Conservation (phyloP, 148 eudicot species). For the Dysphania ambrosioides region DNA sequence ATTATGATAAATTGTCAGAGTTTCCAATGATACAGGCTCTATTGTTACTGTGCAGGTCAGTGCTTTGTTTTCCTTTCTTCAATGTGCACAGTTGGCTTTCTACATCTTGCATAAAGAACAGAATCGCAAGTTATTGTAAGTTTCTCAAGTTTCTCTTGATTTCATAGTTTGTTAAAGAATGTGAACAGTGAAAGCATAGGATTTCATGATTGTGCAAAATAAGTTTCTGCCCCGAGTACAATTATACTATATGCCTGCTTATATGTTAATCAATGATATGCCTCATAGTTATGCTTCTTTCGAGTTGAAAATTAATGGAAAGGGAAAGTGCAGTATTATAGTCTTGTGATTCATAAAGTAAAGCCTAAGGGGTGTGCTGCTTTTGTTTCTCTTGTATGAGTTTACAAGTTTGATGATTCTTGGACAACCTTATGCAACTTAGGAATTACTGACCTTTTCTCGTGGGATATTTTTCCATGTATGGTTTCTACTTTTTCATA, state of each 20-base stretch:
- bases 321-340: neutral
- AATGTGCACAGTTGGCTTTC: constrained; percentile 3
- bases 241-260: neutral
- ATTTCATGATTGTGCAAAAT: neutral
- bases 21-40: constrained; percentile 4
- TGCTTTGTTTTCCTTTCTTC: constrained; percentile 10
- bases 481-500: neutral
- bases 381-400: neutral
- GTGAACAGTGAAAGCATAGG: neutral
- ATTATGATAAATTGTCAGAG: neutral
- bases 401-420: neutral
- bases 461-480: neutral
- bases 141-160: neutral
- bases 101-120: neutral
- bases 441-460: neutral
- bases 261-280: neutral
- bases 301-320: neutral
- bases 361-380: neutral
- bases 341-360: neutral
- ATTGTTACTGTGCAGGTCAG: constrained; percentile 9
- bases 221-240: neutral
- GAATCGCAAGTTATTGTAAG: constrained; percentile 16
- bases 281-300: neutral
- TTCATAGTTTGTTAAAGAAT: neutral
- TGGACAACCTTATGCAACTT: neutral